phyloP scores from a whole-genome alignment of 106 monocot genomes.

The Dendrobium catenatum region DNA sequence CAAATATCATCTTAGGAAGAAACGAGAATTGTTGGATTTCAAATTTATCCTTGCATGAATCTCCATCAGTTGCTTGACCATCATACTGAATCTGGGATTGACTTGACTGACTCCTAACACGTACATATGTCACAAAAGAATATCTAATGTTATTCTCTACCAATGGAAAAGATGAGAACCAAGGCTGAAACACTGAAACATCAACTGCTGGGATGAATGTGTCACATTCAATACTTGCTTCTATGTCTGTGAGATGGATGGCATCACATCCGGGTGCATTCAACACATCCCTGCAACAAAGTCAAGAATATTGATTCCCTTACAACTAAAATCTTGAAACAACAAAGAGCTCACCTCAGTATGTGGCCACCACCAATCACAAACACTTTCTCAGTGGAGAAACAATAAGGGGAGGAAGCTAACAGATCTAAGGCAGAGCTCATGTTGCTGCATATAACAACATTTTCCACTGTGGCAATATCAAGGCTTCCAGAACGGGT shows the following conservation, averaged over 20 bases:
- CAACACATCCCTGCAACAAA: slow-evolving; percentile 61
- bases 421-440: slow-evolving; percentile 70
- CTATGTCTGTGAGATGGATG: slow-evolving; percentile 88
- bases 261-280: slow-evolving; percentile 83
- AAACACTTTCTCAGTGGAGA: slow-evolving; percentile 87
- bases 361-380: slow-evolving; percentile 91
- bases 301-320: background rate
- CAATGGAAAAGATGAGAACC: slow-evolving; percentile 72
- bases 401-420: slow-evolving; percentile 69
- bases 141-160: slow-evolving; percentile 65
- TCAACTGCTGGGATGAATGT: slow-evolving; percentile 83
- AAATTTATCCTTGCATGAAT: slow-evolving; percentile 29
- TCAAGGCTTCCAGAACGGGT: slow-evolving; percentile 90
- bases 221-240: slow-evolving; percentile 74
- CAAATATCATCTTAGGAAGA: slow-evolving; percentile 74
- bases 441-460: slow-evolving; percentile 76
- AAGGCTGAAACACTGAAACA: slow-evolving; percentile 64
- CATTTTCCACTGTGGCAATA: slow-evolving; percentile 67
- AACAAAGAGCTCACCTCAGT: slow-evolving; percentile 46
- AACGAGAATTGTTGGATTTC: slow-evolving; percentile 71
- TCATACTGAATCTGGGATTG: slow-evolving; percentile 23
- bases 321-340: slow-evolving; percentile 3
- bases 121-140: slow-evolving; percentile 85
- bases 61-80: slow-evolving; percentile 19
- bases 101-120: slow-evolving; percentile 32